Evolutionary conservation across 805 yeast genomes (phyloP).

Genomic region (Blastobotrys parvus): DNA sequence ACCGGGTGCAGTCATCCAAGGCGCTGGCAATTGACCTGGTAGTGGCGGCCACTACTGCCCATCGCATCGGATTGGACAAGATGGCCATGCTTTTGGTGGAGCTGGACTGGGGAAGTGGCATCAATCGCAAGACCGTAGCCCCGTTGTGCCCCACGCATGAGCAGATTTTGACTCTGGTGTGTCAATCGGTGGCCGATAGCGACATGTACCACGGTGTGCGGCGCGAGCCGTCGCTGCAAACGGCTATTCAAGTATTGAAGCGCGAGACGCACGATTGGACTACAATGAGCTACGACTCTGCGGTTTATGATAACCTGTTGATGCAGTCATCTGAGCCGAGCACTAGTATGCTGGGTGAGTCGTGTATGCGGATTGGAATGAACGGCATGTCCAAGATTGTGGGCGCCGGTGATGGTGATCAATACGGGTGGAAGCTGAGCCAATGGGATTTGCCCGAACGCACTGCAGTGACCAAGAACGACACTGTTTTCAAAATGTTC

Average conservation of each 20-base stretch:
- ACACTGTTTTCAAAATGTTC: slow-evolving; percentile 44
- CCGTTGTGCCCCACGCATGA: no score
- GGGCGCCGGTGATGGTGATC: slow-evolving; percentile 4
- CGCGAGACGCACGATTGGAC: slow-evolving; percentile 30
- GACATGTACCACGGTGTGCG: slow-evolving; percentile 66
- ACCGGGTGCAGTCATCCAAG: slow-evolving; percentile 5
- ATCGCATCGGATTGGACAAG: slow-evolving; percentile 18
- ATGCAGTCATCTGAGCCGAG: not conserved
- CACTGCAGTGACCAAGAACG: slow-evolving; percentile 31
- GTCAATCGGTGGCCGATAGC: slow-evolving; percentile 46
- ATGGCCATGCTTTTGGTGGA: slow-evolving; percentile 28
- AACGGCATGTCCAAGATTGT: slow-evolving; percentile 48
- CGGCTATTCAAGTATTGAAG: slow-evolving; percentile 34
- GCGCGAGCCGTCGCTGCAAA: slow-evolving; percentile 42
- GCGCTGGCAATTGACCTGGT: slow-evolving; percentile 19
- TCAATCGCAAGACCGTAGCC: no score
- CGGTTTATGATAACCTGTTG: slow-evolving; percentile 37
- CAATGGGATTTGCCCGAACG: slow-evolving; percentile 65
- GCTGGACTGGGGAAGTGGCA: slow-evolving; percentile 21
- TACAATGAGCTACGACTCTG: slow-evolving; percentile 47
- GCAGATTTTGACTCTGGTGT: slow-evolving; percentile 27
- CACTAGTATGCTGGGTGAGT: slow-evolving; percentile 23
- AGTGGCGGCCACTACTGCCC: slow-evolving; percentile 19
- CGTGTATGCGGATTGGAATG: slow-evolving; percentile 45
- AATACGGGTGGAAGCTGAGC: slow-evolving; percentile 55